Conservation (phyloP, 192 early-diverging fungal genomes). For the Helicostylum pulchrum region DNA sequence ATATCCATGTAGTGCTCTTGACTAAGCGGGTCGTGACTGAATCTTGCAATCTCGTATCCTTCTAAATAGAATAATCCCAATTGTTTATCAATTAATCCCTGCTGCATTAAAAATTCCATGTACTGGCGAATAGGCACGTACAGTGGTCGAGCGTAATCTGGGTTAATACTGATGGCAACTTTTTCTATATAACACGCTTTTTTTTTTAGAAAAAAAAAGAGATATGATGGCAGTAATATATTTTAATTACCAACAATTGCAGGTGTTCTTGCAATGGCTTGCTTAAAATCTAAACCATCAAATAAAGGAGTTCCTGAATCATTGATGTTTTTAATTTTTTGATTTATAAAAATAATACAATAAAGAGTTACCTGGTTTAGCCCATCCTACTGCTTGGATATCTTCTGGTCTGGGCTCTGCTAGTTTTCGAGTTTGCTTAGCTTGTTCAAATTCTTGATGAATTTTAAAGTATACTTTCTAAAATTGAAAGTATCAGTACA, state of each 20-base stretch:
- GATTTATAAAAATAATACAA: not conserved
- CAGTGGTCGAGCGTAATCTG: constrained; percentile 40
- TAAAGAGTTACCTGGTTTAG: constrained; percentile 37
- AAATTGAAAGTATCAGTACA: not conserved
- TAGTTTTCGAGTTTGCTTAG: constrained; percentile 34
- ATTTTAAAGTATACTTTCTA: constrained; percentile 49
- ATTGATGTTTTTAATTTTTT: not conserved
- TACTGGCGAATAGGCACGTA: constrained; percentile 52
- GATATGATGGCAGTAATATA: not conserved
- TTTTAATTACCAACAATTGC: constrained; percentile 46
- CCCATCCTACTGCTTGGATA: constrained; percentile 49
- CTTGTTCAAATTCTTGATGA: constrained; percentile 39
- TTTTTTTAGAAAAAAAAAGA: not conserved
- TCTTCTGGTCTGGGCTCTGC: constrained; percentile 45
- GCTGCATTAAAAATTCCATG: constrained; percentile 49
- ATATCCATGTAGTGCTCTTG: constrained; percentile 50
- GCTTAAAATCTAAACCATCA: constrained; percentile 51
- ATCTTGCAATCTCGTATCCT: constrained; percentile 56
- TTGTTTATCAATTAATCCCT: constrained; percentile 38
- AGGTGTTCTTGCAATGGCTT: constrained; percentile 51
- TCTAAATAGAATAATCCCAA: constrained; percentile 51
- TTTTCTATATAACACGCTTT: constrained; percentile 34
- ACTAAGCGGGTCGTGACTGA: constrained; percentile 36
- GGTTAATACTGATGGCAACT: constrained; percentile 37
- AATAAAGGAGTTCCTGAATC: constrained; percentile 27